Base-by-base conservation (phyloP, 352 stramenopile species). In the Globisporangium iwayamae region DNA sequence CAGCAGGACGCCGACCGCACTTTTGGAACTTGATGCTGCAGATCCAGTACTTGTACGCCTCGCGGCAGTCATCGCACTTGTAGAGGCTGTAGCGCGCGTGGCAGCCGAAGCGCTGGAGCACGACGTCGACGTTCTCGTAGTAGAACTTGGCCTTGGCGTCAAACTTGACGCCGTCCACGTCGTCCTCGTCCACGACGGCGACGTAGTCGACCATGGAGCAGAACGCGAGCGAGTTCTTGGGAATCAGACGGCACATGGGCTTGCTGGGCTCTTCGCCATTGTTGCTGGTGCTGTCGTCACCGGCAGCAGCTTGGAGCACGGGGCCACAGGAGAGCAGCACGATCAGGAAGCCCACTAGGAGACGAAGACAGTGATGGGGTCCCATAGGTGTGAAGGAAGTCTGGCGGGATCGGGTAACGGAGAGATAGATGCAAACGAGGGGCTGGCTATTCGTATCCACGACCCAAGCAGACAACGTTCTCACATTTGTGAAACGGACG, bases 11-110 rank as follows among this genome's bases (percentile, higher is more conserved):
- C 13, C 65, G 54, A 18, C 71, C 84, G 58, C 85, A 93, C 36
- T 85, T 80, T 45, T 91, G 85, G 64, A 94, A 92, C 60, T 93
- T 91, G 71, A 88, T 85, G 59, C 82, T 89, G 70, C 83, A 95
- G 60, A 95, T 72, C 84, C 84, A 95, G 69, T 95, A 91, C 67
- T 95, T 93, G 78, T 93, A 95, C n/a, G 86, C 86, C 30, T 93
- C 86, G 9, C 84, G 81, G 54, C 84, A 95, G 64, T 93, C 81
- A 34, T 93, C 84, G 54, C 86, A 93, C 52, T 70, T 83, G 66
- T 93, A 93, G 48, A 95, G 63, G 39, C 79, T 89, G 70, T 93
- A 95, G 62, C 85, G 86, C 48, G 73, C 80, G 60, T 89, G 83
- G 51, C 86, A 95, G 1, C 84, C 84, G 63, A 95, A 95, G 43